These are phyloP conservation scores for Jacaranda copaia DNA, from an alignment of 257 asterid species.

Conservation along the genomic window DNA sequence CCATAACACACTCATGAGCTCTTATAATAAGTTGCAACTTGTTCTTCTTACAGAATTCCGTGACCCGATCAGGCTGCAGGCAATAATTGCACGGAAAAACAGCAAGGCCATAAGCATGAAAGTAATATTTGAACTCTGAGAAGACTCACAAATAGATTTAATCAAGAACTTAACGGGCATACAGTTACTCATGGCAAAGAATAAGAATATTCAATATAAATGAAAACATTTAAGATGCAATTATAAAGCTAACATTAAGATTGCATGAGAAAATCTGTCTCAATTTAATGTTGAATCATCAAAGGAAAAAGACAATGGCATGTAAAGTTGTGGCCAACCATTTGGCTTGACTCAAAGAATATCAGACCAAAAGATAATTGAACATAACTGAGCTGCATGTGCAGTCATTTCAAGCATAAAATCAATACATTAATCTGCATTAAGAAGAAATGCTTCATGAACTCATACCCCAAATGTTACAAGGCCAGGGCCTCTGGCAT, in stretches of 20 bases:
- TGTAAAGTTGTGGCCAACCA: neutral
- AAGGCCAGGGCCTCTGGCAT: constrained; percentile 99
- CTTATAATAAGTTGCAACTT: constrained; percentile 89
- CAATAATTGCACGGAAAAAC: constrained; percentile 9
- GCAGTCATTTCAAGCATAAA: constrained; percentile 14
- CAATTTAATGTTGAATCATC: too few relatives aligned
- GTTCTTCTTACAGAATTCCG: constrained; percentile 95
- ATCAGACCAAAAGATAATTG: neutral
- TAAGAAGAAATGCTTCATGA: constrained; percentile 31
- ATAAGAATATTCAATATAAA: neutral
- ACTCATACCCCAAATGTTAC: constrained; percentile 94
- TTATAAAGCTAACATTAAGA: neutral
- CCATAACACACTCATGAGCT: constrained; percentile 99
- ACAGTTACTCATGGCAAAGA: neutral
- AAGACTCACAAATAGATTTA: neutral
- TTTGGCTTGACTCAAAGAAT: neutral
- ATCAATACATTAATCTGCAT: constrained; percentile 6
- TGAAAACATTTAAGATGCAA: neutral
- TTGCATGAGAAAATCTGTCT: neutral
- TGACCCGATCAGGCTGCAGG: constrained; percentile 96
- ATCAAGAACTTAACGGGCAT: too few relatives aligned
- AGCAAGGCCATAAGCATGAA: constrained; percentile 1
- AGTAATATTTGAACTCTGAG: neutral
- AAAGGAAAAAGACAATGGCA: too few relatives aligned
- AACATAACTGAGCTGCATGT: neutral